A percentile compares a stretch with the other conserved stretches of the same genome.
Conservation (phyloP, 78 protist species). For the Protostelium mycophagum region DNA sequence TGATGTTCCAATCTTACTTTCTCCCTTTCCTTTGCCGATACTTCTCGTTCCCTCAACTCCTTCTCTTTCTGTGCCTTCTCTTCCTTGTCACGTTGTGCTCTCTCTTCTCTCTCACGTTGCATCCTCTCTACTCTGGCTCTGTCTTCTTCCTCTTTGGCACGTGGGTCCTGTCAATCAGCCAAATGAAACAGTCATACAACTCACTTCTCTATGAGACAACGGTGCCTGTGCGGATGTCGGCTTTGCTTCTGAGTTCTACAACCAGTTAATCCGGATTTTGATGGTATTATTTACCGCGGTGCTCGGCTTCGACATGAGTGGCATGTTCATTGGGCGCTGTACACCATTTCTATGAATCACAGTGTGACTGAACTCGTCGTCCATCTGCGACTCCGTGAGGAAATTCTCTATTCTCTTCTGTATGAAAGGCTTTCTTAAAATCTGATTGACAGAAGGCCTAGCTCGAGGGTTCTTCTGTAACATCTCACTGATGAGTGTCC, state of each 20-base stretch:
- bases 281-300: not conserved
- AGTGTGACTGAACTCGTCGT: not conserved
- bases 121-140: not conserved
- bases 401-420: conserved; percentile 15
- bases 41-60: not conserved
- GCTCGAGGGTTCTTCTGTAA: conserved; percentile 50
- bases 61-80: not conserved
- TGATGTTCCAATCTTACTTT: not conserved
- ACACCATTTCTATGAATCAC: not conserved
- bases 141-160: not conserved
- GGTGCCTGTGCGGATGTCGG: too few species aligned
- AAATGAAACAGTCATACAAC: not conserved
- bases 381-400: not conserved
- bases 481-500: conserved; percentile 50
- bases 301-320: not conserved
- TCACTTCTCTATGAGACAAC: too few species aligned
- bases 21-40: not conserved
- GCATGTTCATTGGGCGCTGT: not conserved
- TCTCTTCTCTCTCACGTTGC: not conserved
- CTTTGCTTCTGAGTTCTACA: too few species aligned
- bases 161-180: not conserved
- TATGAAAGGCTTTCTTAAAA: conserved; percentile 42
- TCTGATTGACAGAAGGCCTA: conserved; percentile 63
- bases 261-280: too few species aligned
- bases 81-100: not conserved